phyloP scores from a whole-genome alignment of 495 filamentous ascomycete genomes.

The Pyrenula aspistea region DNA sequence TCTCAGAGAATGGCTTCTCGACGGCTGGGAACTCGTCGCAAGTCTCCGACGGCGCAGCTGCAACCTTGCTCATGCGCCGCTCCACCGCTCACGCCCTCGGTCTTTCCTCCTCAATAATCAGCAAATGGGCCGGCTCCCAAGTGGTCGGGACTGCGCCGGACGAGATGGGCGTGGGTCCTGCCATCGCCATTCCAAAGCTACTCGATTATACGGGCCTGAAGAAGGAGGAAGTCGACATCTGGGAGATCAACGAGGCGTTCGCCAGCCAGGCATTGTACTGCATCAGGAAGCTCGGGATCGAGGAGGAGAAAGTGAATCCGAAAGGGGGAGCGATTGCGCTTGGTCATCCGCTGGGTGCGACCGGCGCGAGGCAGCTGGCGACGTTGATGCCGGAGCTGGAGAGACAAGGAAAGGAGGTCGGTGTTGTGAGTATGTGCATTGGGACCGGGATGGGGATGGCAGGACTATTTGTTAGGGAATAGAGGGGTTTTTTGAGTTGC shows the following conservation, averaged over 20 bases:
- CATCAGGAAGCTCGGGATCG: constrained; percentile 58
- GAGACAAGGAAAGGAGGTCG: constrained; percentile 50
- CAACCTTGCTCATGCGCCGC: constrained; percentile 70
- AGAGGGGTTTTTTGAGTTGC: constrained; percentile 10
- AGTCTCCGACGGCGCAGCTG: constrained; percentile 79
- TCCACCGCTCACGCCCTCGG: constrained; percentile 69
- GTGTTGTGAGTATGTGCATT: constrained; percentile 79
- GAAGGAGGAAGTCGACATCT: constrained; percentile 64
- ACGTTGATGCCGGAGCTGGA: constrained; percentile 60
- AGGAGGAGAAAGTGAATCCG: constrained; percentile 64
- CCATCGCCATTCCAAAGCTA: constrained; percentile 73
- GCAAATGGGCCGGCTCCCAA: constrained; percentile 62
- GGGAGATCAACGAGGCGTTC: constrained; percentile 97
- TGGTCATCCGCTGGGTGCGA: constrained; percentile 87
- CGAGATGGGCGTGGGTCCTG: constrained; percentile 89
- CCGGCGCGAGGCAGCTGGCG: constrained; percentile 70
- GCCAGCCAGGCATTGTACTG: constrained; percentile 81
- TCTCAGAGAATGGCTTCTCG: constrained; percentile 55
- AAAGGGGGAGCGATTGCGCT: constrained; percentile 90
- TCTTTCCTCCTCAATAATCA: constrained; percentile 54
- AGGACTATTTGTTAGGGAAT: constrained; percentile 73
- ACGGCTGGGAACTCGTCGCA: constrained; percentile 85
- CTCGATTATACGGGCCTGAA: constrained; percentile 50
- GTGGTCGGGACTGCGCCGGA: constrained; percentile 71
- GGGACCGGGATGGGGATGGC: constrained; percentile 92